Evolutionary conservation across 208 protist genomes (phyloP), one percentile per base, ranked within the genome.

Genomic region (Herpetomonas samuelpessoai): DNA sequence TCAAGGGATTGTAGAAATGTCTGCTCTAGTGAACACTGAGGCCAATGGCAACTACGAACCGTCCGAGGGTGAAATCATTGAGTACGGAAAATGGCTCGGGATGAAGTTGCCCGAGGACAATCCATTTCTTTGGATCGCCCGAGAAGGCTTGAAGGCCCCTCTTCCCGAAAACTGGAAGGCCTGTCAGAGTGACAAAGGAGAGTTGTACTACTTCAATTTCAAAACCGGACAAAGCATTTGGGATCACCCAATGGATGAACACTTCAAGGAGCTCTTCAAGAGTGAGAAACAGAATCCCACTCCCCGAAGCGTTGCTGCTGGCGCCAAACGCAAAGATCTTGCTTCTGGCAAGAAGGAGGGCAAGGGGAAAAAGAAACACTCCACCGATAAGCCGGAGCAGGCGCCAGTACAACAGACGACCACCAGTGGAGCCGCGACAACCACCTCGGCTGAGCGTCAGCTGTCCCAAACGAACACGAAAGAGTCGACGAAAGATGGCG

Each of bases 201-300:
- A 97, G 38, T 62, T 98, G 10, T 98, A 98, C 67, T 98, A 98
- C 64, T 98, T 98, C 74, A 98, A 98, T 74, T 96, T 97, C 61
- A 84, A 81, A 49, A 95, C 88, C 0, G 92, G 89, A 35, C 65
- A 97, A 45, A 94, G 81, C 44, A 95, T 90, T 54, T 98, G 97
- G 97, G 95, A 97, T 53, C 97, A 98, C 66, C 97, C 97, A 14
- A 78, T 91, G 48, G 97, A 98, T 59, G 76, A 96, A n/a, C 83
- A 98, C 68, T 98, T 93, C 78, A 81, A 82, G 30, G 73, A 92
- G 45, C 57, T 97, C 10, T 79, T 95, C 29, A 67, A 64, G 46
- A 54, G 45, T 2, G 81, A 91, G 60, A 90, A 88, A 19, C 44
- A 24, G 16, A 48, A 48, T 19, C 18, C 39, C 22, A 27, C 52